These are phyloP conservation scores for Torulaspora maleeae DNA, from an alignment of 805 yeast genomes.

Conservation along the genomic window DNA sequence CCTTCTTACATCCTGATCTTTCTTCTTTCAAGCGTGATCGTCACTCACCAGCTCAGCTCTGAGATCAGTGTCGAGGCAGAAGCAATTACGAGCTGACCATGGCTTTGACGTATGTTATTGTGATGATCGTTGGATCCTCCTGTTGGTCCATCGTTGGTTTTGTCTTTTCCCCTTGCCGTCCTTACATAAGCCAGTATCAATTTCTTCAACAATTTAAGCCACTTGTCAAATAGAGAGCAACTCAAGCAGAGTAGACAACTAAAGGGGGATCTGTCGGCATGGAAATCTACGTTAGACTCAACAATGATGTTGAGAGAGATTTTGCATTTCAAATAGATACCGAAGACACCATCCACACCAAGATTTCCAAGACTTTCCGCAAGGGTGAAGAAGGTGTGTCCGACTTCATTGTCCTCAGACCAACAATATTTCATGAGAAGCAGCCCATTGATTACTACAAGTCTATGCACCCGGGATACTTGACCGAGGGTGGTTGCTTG, in stretches of 20 bases:
- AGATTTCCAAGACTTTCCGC: slow-evolving; percentile 51
- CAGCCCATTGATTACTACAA: slow-evolving; percentile 60
- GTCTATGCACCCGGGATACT: slow-evolving; percentile 57
- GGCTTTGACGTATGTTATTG: too few species aligned
- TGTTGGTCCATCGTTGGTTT: neutral
- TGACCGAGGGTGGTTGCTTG: slow-evolving; percentile 79
- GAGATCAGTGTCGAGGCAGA: too few species aligned
- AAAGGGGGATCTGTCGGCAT: slow-evolving; percentile 13
- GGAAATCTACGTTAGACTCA: slow-evolving; percentile 67
- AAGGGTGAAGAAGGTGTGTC: slow-evolving; percentile 36
- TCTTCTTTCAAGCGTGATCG: neutral
- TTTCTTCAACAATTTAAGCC: slow-evolving; percentile 3
- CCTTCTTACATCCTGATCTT: neutral
- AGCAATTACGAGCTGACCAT: neutral
- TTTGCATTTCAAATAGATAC: slow-evolving; percentile 76
- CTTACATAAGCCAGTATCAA: neutral
- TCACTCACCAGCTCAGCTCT: too few species aligned
- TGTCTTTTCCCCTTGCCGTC: neutral
- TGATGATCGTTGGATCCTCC: neutral
- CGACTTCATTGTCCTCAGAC: slow-evolving; percentile 68
- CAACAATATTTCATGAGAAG: slow-evolving; percentile 65
- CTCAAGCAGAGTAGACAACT: neutral
- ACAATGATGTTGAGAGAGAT: slow-evolving; percentile 79
- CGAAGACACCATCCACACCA: slow-evolving; percentile 53
- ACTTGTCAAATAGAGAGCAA: neutral